Base-by-base conservation (phyloP, 176 grass and related monocot species). In the Bonia amplexicaulis region DNA sequence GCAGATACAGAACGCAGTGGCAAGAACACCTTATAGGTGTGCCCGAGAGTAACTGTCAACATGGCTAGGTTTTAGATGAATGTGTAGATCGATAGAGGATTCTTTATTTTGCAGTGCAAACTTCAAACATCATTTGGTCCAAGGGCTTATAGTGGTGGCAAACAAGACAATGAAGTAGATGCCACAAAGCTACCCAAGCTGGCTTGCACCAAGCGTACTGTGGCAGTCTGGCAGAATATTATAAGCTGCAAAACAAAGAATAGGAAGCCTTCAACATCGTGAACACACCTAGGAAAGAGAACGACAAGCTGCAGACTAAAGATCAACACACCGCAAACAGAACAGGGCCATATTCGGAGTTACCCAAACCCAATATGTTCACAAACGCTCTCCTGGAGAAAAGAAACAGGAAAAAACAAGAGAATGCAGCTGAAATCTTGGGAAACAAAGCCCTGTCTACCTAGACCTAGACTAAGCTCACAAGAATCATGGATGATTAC, bases 1-100 rank as follows among this genome's bases (percentile, higher is more conserved):
- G 69, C 26, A 70, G 19, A 87, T 44, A 84, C 52, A 11, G 52
- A 42, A 80, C 52, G 44, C 39, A 75, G 62, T 75, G 70, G 71
- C 60, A 84, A 76, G 31, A 84, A 54, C 69, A 70, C 85, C 80
- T 23, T 75, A 87, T 52, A 87, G 52, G 80, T 84, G 85, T 54
- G 61, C 44, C 85, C 41, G 2, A 64, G 85, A 84, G 76, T 39
- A 80, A 35, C 61, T 55, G 53, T 60, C 75, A 53, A 35, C 68
- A 87, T 84, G 86, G 13, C 72, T 44, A 84, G 39, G 41, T 63
- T 62, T 66, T 35, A 39, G 60, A 40, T 19, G 61, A 86, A 64
- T 61, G 60, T 70, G 57, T 42, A 17, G 20, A 35, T 17, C 10
- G 26, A 74, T 58, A 73, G 20, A 42, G 27, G 27, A 78, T 70